Percentiles rank a stretch among this genome's conserved stretches.
Evolutionary conservation across 352 stramenopile genomes (phyloP).

Genomic region (Globisporangium cederbergense): DNA sequence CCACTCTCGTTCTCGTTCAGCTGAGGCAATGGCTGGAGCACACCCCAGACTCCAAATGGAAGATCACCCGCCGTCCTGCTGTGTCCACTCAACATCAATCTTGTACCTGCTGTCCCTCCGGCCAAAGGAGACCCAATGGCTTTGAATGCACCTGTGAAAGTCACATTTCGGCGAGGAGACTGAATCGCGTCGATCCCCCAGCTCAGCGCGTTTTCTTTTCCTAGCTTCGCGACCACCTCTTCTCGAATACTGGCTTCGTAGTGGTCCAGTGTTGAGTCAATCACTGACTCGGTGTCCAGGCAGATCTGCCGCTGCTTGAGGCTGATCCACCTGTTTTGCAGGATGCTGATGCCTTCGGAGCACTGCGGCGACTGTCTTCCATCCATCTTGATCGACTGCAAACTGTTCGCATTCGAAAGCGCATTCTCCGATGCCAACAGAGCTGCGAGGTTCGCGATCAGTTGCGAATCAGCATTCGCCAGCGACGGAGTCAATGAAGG

Average conservation of each 20-base stretch:
- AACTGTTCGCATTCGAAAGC: slow-evolving; percentile 18
- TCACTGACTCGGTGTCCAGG: slow-evolving; percentile 63
- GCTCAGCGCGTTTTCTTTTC: slow-evolving; percentile 71
- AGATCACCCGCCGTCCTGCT: slow-evolving; percentile 23
- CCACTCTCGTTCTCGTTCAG: slow-evolving; percentile 63
- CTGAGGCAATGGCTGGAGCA: slow-evolving; percentile 65
- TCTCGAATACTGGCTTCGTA: slow-evolving; percentile 56
- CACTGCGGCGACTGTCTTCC: slow-evolving; percentile 19
- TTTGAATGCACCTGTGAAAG: slow-evolving; percentile 15
- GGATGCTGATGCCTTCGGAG: slow-evolving; percentile 21
- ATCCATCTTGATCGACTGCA: slow-evolving; percentile 20
- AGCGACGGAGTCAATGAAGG: slow-evolving; percentile 32
- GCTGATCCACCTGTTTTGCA: slow-evolving; percentile 67
- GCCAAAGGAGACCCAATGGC: neutral
- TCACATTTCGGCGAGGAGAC: slow-evolving; percentile 47
- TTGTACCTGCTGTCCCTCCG: neutral
- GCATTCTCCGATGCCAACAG: slow-evolving; percentile 59
- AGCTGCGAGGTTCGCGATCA: slow-evolving; percentile 55
- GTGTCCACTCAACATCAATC: neutral
- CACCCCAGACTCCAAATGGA: slow-evolving; percentile 68
- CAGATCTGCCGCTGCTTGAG: slow-evolving; percentile 72
- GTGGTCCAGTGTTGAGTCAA: slow-evolving; percentile 68
- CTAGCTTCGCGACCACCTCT: slow-evolving; percentile 65
- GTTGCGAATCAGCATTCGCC: slow-evolving; percentile 52
- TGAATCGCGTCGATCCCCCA: slow-evolving; percentile 85